Conservation (phyloP, 257 asterid species). For the Scutellaria minor region DNA sequence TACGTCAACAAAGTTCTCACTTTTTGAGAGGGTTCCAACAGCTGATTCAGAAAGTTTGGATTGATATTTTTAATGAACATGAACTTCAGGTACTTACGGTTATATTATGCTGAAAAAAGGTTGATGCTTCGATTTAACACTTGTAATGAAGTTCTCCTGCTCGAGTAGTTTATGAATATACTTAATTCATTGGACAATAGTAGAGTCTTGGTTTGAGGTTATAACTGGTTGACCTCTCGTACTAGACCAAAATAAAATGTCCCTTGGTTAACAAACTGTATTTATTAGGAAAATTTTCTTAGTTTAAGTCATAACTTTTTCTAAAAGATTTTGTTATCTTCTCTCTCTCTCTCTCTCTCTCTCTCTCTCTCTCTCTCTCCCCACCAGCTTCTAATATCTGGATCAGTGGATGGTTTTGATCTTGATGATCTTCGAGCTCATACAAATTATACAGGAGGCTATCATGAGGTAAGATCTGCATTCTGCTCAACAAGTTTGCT, state of each 20-base stretch:
- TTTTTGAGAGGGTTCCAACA: conserved; percentile 93
- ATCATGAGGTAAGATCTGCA: conserved; percentile 61
- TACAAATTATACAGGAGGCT: conserved; percentile 90
- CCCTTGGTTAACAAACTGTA: not conserved
- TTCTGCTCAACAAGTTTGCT: conserved; percentile 17
- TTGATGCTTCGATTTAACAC: not conserved
- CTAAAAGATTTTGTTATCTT: conserved; percentile 25
- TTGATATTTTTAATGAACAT: conserved; percentile 97
- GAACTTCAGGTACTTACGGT: conserved; percentile 82
- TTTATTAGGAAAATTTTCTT: not conserved
- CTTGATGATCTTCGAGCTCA: conserved; percentile 82
- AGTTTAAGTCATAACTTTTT: conserved; percentile 10
- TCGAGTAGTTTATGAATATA: not conserved
- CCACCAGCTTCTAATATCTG: conserved; percentile 88
- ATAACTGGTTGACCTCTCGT: not conserved
- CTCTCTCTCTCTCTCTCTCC: conserved; percentile 47
- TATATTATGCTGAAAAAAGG: conserved; percentile 3
- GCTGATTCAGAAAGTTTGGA: conserved; percentile 88
- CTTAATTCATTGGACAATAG: conserved; percentile 8
- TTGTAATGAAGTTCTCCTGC: conserved; percentile 3
- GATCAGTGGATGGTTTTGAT: conserved; percentile 89
- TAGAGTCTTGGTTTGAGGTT: conserved; percentile 2
- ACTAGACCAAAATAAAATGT: not conserved
- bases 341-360: conserved; percentile 62
- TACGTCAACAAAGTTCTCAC: conserved; percentile 92